phyloP scores from a whole-genome alignment of 345 rosid species.

The Linum trigynum region DNA sequence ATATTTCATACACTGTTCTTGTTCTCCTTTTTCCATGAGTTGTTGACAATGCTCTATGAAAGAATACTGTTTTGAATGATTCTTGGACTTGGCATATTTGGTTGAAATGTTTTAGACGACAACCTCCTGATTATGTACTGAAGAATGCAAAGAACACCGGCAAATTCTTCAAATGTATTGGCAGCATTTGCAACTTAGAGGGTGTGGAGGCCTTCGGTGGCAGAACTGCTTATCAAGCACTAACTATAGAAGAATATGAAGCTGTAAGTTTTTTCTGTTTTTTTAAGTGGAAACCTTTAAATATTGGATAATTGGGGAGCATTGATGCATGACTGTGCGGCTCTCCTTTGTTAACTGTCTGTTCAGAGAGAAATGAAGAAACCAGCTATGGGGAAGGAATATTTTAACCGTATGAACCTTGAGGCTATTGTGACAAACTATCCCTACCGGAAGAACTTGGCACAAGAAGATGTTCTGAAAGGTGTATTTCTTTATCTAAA shows the following conservation, averaged over 20 bases:
- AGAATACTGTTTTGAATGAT: not conserved
- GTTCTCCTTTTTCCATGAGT: no score
- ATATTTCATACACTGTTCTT: no score
- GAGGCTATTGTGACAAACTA: conserved; percentile 80
- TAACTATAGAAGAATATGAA: conserved; percentile 87
- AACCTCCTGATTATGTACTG: conserved; percentile 92
- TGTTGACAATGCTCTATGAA: no score
- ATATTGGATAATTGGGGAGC: conserved; percentile 2
- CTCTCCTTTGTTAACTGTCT: conserved; percentile 10
- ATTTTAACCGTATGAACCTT: conserved; percentile 83
- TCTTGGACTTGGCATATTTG: conserved; percentile 16
- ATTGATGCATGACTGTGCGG: not conserved
- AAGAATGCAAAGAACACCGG: conserved; percentile 83
- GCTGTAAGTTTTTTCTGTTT: conserved; percentile 50
- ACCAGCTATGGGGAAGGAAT: conserved; percentile 85
- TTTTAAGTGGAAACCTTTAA: conserved; percentile 5
- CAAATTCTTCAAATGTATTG: conserved; percentile 90
- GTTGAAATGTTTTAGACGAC: conserved; percentile 50
- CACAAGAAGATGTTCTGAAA: conserved; percentile 64
- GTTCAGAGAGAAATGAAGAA: conserved; percentile 79
- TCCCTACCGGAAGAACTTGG: conserved; percentile 74
- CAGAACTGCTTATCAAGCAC: conserved; percentile 62
- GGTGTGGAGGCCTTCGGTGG: conserved; percentile 44
- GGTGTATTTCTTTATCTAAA: conserved; percentile 35
- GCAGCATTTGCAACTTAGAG: conserved; percentile 63